These are phyloP conservation scores for Daldinia loculata DNA, from an alignment of 495 filamentous ascomycete species.

Conservation along the genomic window DNA sequence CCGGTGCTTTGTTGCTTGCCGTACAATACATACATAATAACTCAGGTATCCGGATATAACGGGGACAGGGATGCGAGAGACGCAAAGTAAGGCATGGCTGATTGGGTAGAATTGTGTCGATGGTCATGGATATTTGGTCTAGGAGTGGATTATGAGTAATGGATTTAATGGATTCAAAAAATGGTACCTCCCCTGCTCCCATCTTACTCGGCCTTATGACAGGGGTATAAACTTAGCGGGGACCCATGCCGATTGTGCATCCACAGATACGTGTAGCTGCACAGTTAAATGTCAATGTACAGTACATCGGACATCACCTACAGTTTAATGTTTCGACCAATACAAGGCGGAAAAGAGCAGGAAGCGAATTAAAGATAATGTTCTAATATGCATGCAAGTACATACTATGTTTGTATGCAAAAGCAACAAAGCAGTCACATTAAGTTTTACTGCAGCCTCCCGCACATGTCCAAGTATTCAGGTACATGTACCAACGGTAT, in stretches of 20 bases:
- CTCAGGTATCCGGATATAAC: conserved; percentile 39
- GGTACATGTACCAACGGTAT: neutral
- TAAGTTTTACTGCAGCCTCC: neutral
- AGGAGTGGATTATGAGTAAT: conserved; percentile 19
- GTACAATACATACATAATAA: conserved; percentile 32
- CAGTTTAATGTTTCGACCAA: neutral
- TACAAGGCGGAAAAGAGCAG: conserved; percentile 1
- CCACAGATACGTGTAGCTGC: conserved; percentile 1
- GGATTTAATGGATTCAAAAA: conserved; percentile 7
- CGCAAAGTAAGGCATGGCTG: conserved; percentile 16
- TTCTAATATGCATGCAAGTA: neutral
- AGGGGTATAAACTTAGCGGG: conserved; percentile 2
- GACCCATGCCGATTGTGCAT: conserved; percentile 15
- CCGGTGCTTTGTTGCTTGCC: conserved; percentile 15
- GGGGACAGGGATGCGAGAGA: conserved; percentile 31
- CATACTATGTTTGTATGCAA: neutral
- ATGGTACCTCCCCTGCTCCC: neutral
- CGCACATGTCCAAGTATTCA: neutral
- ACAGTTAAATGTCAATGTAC: neutral
- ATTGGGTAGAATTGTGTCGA: conserved; percentile 27
- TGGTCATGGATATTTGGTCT: conserved; percentile 29
- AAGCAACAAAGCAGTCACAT: neutral
- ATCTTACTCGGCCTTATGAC: conserved; percentile 2
- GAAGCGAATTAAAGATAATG: conserved; percentile 12
- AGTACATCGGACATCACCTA: conserved; percentile 2